phyloP scores from a whole-genome alignment of 129 eudicot genomes.

The Arctium minus region DNA sequence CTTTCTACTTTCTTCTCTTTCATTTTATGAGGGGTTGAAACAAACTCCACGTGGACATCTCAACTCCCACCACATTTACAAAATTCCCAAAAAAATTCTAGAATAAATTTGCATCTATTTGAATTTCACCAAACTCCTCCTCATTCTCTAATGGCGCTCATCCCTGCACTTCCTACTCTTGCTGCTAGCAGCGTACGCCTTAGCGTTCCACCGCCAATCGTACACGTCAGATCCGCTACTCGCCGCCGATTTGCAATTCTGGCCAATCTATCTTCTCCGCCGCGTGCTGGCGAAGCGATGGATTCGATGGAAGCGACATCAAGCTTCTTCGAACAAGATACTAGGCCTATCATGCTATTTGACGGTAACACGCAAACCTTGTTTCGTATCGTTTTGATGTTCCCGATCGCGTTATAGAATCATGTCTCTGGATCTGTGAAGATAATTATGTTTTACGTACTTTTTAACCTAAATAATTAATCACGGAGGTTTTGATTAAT shows the following conservation, averaged over 20 bases:
- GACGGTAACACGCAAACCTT: conserved; percentile 47
- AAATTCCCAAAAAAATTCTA: not conserved
- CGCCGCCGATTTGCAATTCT: conserved; percentile 19
- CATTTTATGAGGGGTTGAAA: not conserved
- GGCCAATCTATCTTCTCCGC: conserved; percentile 43
- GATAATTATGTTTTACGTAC: not conserved
- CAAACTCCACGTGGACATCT: not conserved
- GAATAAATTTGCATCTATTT: not conserved
- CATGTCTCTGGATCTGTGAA: not conserved
- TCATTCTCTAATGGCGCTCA: conserved; percentile 31
- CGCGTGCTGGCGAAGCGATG: conserved; percentile 39
- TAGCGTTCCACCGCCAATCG: conserved; percentile 10
- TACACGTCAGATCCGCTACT: conserved; percentile 9
- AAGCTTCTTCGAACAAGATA: conserved; percentile 69
- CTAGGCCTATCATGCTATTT: conserved; percentile 88
- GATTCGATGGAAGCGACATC: conserved; percentile 65
- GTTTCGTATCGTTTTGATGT: not conserved
- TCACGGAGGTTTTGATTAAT: not conserved
- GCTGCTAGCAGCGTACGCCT: conserved; percentile 25
- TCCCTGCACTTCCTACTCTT: conserved; percentile 9
- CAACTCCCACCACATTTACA: not conserved
- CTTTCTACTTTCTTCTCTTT: no score
- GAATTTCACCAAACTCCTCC: not conserved
- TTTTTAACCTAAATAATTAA: not conserved
- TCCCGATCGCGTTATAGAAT: not conserved